Conservation (phyloP, 352 stramenopile genomes). For the Globisporangium perplexum region DNA sequence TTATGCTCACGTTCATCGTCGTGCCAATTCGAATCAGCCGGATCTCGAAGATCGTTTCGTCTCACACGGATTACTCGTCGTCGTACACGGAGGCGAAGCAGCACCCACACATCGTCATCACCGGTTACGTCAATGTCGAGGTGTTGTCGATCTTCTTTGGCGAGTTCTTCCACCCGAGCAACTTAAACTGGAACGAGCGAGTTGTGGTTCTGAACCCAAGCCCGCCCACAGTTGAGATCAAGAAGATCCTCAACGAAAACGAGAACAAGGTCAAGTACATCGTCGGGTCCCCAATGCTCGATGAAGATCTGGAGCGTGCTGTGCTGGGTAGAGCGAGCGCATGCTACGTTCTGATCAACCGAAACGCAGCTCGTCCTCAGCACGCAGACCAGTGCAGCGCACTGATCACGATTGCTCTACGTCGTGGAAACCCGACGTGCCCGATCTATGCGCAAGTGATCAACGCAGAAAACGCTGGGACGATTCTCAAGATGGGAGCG, state of each 20-base stretch:
- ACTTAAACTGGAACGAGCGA: slow-evolving; percentile 80
- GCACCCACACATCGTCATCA: slow-evolving; percentile 71
- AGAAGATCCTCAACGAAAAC: slow-evolving; percentile 67
- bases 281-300: slow-evolving; percentile 70
- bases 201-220: slow-evolving; percentile 70
- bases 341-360: slow-evolving; percentile 71
- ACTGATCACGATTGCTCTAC: slow-evolving; percentile 70
- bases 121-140: slow-evolving; percentile 61
- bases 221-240: slow-evolving; percentile 56
- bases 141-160: slow-evolving; percentile 64
- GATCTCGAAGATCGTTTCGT: slow-evolving; percentile 73
- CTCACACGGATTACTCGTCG: slow-evolving; percentile 73
- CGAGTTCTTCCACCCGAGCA: slow-evolving; percentile 83
- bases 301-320: slow-evolving; percentile 66
- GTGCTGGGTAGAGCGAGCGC: slow-evolving; percentile 43
- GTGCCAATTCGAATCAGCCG: slow-evolving; percentile 75
- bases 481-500: slow-evolving; percentile 68
- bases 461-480: slow-evolving; percentile 52
- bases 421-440: slow-evolving; percentile 57
- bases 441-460: slow-evolving; percentile 80
- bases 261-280: slow-evolving; percentile 84
- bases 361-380: slow-evolving; percentile 39
- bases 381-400: slow-evolving; percentile 65
- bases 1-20: slow-evolving; percentile 79
- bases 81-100: slow-evolving; percentile 67